These are phyloP conservation scores for Stachybotrys chlorohalonatus DNA, from an alignment of 2,329 filamentous ascomycete genomes.

Conservation along the genomic window DNA sequence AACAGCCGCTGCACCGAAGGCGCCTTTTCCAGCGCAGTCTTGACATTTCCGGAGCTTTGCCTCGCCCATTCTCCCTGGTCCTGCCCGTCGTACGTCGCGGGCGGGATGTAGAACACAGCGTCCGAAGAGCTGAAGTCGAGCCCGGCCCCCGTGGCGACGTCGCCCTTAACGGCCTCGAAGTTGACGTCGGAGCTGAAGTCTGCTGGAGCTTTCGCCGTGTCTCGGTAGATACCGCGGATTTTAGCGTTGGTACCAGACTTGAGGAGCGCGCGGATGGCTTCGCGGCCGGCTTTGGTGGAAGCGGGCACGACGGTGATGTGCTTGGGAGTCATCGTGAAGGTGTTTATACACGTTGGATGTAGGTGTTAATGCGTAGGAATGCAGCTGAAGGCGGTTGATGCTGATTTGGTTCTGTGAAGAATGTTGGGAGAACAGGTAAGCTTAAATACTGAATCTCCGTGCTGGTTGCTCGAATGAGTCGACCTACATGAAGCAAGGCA, in stretches of 20 bases:
- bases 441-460: too few species aligned
- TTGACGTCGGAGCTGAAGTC: constrained; percentile 16
- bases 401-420: too few species aligned
- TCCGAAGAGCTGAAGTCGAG: constrained; percentile 19
- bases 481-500: too few species aligned
- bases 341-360: too few species aligned
- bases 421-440: too few species aligned
- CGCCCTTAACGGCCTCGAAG: constrained; percentile 20
- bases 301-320: constrained; percentile 23
- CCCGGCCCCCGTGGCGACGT: constrained; percentile 13
- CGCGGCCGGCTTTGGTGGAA: constrained; percentile 20
- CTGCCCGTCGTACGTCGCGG: constrained; percentile 15
- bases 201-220: constrained; percentile 15
- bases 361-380: too few species aligned
- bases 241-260: constrained; percentile 7
- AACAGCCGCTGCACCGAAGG: constrained; percentile 12
- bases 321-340: constrained; percentile 11
- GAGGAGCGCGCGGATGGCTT: constrained; percentile 18
- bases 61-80: constrained; percentile 14
- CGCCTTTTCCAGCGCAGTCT: constrained; percentile 9
- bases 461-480: too few species aligned
- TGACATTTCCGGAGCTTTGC: constrained; percentile 12
- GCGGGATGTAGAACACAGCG: constrained; percentile 23
- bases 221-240: constrained; percentile 20
- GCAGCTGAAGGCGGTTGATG: too few species aligned